A percentile compares a stretch with the other conserved stretches of the same genome.
phyloP scores from a whole-genome alignment of 2,329 filamentous ascomycete genomes.

The Westerdykella ornata region DNA sequence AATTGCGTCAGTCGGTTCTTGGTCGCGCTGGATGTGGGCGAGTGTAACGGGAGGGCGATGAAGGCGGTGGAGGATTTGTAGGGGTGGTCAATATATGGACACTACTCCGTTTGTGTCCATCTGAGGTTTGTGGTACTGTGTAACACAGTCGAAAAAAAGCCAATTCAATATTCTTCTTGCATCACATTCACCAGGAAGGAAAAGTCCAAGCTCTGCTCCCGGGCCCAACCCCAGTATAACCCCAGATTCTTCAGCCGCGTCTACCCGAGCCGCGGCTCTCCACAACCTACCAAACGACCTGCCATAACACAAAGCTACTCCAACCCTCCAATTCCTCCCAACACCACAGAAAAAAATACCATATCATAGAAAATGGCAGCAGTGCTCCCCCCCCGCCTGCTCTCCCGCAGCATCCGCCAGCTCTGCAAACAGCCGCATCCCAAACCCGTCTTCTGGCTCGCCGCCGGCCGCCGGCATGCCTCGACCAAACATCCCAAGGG shows the following conservation, averaged over 20 bases:
- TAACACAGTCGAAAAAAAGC: no score
- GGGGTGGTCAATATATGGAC: not conserved
- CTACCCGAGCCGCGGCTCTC: constrained; percentile 1
- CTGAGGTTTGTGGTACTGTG: no score
- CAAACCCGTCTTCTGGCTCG: constrained; percentile 12
- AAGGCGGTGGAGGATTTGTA: constrained; percentile 27
- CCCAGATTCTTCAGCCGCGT: not conserved
- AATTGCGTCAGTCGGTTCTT: constrained; percentile 80
- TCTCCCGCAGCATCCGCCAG: constrained; percentile 38
- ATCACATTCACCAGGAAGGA: no score
- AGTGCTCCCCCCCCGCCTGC: constrained; percentile 23
- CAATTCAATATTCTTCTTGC: no score
- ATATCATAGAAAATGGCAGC: constrained; percentile 30
- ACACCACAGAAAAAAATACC: constrained; percentile 10
- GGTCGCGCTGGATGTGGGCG: constrained; percentile 65
- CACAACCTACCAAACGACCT: not conserved
- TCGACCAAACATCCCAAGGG: constrained; percentile 64
- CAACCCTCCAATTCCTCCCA: not conserved
- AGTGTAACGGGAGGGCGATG: constrained; percentile 35
- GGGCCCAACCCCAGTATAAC: no score
- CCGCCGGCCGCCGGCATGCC: constrained; percentile 38
- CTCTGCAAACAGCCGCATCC: constrained; percentile 17
- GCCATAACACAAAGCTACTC: not conserved
- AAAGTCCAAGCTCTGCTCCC: no score
- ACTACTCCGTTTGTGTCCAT: not conserved